phyloP scores from a whole-genome alignment of 306 rosid species.

The Dryas alaskensis region DNA sequence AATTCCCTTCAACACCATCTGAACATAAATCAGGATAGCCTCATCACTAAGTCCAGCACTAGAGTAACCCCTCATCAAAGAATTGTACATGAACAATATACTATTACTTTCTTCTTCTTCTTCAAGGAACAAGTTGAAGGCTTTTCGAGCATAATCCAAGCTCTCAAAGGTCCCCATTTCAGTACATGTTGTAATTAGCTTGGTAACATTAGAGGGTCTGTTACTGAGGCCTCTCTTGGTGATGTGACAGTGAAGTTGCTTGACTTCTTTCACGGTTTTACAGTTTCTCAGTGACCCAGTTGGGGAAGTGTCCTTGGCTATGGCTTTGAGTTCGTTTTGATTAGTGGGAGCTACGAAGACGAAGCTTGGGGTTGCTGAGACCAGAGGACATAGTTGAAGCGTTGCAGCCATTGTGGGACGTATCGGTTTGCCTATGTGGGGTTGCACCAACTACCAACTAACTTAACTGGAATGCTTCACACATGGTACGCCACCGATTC shows the following conservation, averaged over 20 bases:
- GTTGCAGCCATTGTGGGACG: constrained; percentile 39
- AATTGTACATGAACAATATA: constrained; percentile 50
- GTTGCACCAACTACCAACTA: constrained; percentile 4
- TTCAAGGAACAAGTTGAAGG: constrained; percentile 36
- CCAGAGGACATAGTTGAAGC: constrained; percentile 28
- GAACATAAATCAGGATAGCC: constrained; percentile 46
- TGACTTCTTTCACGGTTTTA: constrained; percentile 58
- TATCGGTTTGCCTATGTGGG: neutral
- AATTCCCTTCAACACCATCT: constrained; percentile 48
- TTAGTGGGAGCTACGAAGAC: constrained; percentile 26
- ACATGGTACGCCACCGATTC: neutral
- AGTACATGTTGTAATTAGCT: constrained; percentile 44
- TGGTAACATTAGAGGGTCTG: constrained; percentile 34
- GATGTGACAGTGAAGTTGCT: constrained; percentile 52
- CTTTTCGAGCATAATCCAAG: constrained; percentile 45
- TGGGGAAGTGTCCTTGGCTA: constrained; percentile 18
- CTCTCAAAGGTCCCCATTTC: constrained; percentile 58
- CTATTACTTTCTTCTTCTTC: constrained; percentile 17
- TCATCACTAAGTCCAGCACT: constrained; percentile 47
- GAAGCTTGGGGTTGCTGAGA: constrained; percentile 34
- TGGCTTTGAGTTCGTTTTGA: constrained; percentile 34
- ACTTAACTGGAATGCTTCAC: constrained; percentile 1
- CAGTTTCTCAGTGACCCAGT: constrained; percentile 34
- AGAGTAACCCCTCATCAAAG: constrained; percentile 62
- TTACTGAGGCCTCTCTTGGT: constrained; percentile 51